phyloP scores from a whole-genome alignment of 2,329 filamentous ascomycete species.

The Calonectria multiphialidica region DNA sequence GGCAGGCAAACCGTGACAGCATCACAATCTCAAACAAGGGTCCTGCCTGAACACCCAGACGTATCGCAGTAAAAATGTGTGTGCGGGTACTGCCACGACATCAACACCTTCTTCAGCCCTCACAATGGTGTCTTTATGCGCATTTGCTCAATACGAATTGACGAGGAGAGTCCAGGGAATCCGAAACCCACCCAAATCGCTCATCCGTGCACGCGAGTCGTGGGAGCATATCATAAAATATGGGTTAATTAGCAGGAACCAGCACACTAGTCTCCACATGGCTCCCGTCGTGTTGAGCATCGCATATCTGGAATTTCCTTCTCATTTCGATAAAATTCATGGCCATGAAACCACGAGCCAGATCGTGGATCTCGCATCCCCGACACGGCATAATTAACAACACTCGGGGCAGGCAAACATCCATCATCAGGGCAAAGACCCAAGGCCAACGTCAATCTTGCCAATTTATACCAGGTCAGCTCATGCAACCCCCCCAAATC shows the following conservation, averaged over 20 bases:
- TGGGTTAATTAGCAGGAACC: not conserved
- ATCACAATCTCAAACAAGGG: conserved; percentile 3
- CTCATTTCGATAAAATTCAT: not conserved
- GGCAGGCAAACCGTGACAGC: not conserved
- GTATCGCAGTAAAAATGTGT: not conserved
- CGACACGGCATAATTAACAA: not conserved
- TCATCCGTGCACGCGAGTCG: not conserved
- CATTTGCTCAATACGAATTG: conserved; percentile 1
- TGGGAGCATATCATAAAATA: not conserved
- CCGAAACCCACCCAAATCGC: not conserved
- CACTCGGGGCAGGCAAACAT: conserved; percentile 3
- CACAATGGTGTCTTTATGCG: conserved; percentile 2
- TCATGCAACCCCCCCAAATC: not conserved
- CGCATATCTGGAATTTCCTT: not conserved
- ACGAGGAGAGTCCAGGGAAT: not conserved
- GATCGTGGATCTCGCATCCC: not conserved
- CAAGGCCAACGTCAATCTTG: not conserved
- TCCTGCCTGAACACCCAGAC: not conserved
- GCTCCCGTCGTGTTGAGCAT: not conserved
- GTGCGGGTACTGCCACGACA: conserved; percentile 3
- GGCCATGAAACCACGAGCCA: not conserved
- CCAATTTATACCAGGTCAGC: not conserved
- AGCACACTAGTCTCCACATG: not conserved
- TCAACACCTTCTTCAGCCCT: not conserved
- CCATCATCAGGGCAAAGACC: not conserved